Evolutionary conservation across 2,329 filamentous ascomycete genomes (phyloP).

Genomic region (Aspergillus cejpii): DNA sequence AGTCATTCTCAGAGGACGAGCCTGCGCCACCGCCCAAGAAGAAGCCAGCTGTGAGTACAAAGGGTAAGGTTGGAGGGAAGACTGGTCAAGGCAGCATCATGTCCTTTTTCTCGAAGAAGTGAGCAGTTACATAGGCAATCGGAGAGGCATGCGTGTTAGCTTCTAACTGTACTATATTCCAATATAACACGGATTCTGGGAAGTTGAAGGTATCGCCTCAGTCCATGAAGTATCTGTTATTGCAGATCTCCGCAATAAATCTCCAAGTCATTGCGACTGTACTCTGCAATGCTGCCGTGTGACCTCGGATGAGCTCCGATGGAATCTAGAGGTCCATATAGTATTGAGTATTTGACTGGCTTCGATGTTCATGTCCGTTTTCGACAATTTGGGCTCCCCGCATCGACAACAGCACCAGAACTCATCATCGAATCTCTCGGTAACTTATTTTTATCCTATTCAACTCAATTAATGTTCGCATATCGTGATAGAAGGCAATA

Average conservation of each 20-base stretch:
- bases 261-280: not conserved
- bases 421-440: no score
- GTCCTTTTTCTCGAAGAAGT: slow-evolving; percentile 86
- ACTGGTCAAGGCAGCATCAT: slow-evolving; percentile 66
- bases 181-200: no score
- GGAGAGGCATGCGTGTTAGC: no score
- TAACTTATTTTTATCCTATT: no score
- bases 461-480: no score
- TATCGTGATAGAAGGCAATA: no score
- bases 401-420: not conserved
- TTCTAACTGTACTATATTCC: no score
- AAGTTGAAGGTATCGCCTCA: no score
- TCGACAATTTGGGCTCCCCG: not conserved
- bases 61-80: slow-evolving; percentile 55
- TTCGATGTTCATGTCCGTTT: not conserved
- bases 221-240: no score
- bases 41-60: slow-evolving; percentile 40
- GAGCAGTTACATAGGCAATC: slow-evolving; percentile 3
- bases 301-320: not conserved
- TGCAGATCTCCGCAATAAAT: not conserved
- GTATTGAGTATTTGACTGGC: not conserved
- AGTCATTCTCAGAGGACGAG: slow-evolving; percentile 90
- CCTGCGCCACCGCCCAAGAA: slow-evolving; percentile 47
- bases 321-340: not conserved
- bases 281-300: not conserved